Evolutionary conservation across 2,329 filamentous ascomycete species (phyloP).

Genomic region (Hypoxylon sp.): DNA sequence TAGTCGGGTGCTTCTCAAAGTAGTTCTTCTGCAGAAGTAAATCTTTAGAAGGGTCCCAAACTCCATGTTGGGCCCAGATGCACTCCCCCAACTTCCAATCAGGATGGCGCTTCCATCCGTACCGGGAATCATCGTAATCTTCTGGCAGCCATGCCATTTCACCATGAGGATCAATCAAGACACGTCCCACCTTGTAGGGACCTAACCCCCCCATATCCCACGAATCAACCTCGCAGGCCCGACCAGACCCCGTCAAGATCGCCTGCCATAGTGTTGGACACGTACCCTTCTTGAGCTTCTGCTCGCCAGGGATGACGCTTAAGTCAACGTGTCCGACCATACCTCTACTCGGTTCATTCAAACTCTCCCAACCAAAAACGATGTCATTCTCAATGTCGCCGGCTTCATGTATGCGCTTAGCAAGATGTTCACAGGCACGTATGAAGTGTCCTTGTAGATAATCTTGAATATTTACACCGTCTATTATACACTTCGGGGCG

Average conservation of each 20-base stretch:
- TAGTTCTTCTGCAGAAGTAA: conserved; percentile 86
- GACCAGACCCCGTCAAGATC: conserved; percentile 89
- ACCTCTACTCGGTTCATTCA: conserved; percentile 95
- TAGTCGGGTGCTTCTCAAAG: conserved; percentile 82
- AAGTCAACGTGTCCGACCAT: conserved; percentile 87
- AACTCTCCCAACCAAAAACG: conserved; percentile 94
- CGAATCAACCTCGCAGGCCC: conserved; percentile 88
- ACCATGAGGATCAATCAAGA: conserved; percentile 88
- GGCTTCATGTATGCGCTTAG: conserved; percentile 86
- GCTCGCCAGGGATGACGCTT: conserved; percentile 83
- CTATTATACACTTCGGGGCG: conserved; percentile 94
- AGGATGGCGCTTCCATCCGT: conserved; percentile 89
- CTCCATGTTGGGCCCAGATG: conserved; percentile 94
- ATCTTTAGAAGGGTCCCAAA: conserved; percentile 89
- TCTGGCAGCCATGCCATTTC: conserved; percentile 84
- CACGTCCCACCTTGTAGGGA: conserved; percentile 87
- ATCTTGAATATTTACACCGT: conserved; percentile 96
- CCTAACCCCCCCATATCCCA: conserved; percentile 96
- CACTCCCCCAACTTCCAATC: conserved; percentile 95
- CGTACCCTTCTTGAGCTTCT: conserved; percentile 92
- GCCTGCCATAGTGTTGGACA: conserved; percentile 95
- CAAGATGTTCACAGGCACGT: conserved; percentile 82
- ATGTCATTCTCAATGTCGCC: conserved; percentile 88
- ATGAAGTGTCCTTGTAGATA: conserved; percentile 92
- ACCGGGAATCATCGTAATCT: conserved; percentile 87